Evolutionary conservation across 768 basidiomycete species (phyloP).

Genomic region (Hericium coralloides): DNA sequence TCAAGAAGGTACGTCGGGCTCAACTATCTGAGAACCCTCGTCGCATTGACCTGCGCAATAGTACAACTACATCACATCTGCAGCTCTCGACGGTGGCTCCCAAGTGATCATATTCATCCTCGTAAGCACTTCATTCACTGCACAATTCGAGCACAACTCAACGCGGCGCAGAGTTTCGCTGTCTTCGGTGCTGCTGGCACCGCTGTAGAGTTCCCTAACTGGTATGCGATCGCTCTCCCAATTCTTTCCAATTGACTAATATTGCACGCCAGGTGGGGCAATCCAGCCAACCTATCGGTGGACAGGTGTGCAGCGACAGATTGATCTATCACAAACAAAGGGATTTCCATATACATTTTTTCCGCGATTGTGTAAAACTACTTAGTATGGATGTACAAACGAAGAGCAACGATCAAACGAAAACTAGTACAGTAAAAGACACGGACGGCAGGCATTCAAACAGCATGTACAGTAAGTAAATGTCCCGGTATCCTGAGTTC

Average conservation of each 20-base stretch:
- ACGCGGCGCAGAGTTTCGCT: slow-evolving; percentile 20
- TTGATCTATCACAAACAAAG: neutral
- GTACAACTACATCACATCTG: slow-evolving; percentile 39
- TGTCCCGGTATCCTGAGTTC: no score
- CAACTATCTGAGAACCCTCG: neutral
- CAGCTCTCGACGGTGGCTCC: slow-evolving; percentile 40
- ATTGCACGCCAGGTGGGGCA: neutral
- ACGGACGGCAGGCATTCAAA: no score
- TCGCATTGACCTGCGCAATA: slow-evolving; percentile 2
- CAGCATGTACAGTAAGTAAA: no score
- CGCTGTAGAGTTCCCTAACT: slow-evolving; percentile 34
- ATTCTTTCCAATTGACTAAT: neutral
- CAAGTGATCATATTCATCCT: slow-evolving; percentile 43
- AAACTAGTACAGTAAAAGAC: no score
- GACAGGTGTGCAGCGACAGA: neutral
- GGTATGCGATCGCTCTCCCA: slow-evolving; percentile 27
- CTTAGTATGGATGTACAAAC: no score
- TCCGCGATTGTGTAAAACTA: no score
- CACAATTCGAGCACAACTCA: neutral
- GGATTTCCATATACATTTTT: no score
- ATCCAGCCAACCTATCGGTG: neutral
- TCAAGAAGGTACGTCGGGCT: slow-evolving; percentile 30
- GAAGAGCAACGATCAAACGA: no score
- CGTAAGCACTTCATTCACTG: slow-evolving; percentile 21
- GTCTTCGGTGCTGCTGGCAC: slow-evolving; percentile 35